A percentile compares a stretch with the other conserved stretches of the same genome.
phyloP scores from a whole-genome alignment of 805 yeast genomes.

The Metschnikowia anglica region DNA sequence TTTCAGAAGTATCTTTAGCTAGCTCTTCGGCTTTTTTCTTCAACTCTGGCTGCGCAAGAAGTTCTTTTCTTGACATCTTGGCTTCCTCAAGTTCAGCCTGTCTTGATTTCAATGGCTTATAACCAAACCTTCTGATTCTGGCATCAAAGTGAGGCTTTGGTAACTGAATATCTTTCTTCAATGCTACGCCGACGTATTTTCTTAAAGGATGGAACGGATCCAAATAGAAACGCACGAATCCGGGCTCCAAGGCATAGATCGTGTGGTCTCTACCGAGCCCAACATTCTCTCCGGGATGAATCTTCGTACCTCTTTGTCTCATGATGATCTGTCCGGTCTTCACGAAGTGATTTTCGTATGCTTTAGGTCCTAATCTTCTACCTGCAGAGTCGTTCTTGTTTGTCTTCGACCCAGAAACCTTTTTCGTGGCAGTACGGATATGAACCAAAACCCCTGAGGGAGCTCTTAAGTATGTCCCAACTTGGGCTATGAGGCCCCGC shows the following conservation, averaged over 20 bases:
- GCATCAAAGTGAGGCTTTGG: slow-evolving; percentile 95
- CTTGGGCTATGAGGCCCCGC: slow-evolving; percentile 12
- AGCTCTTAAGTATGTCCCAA: slow-evolving; percentile 14
- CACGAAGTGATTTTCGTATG: slow-evolving; percentile 73
- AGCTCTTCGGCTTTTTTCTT: slow-evolving; percentile 33
- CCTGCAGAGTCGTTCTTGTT: slow-evolving; percentile 94
- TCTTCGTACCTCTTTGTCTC: slow-evolving; percentile 93
- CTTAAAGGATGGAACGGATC: slow-evolving; percentile 97
- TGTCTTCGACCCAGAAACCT: slow-evolving; percentile 93
- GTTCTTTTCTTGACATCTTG: slow-evolving; percentile 67
- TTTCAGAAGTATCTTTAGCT: slow-evolving; percentile 42
- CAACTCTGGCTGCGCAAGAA: slow-evolving; percentile 53
- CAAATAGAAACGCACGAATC: slow-evolving; percentile 83
- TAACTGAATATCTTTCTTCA: slow-evolving; percentile 57
- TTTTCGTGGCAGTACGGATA: slow-evolving; percentile 89
- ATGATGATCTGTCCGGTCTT: slow-evolving; percentile 81
- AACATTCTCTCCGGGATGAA: slow-evolving; percentile 91
- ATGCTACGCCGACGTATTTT: slow-evolving; percentile 84
- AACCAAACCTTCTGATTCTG: slow-evolving; percentile 80
- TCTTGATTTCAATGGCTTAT: slow-evolving; percentile 49
- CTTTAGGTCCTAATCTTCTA: slow-evolving; percentile 89
- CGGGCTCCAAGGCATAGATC: slow-evolving; percentile 86
- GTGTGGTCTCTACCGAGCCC: slow-evolving; percentile 94
- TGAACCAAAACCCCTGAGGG: slow-evolving; percentile 27
- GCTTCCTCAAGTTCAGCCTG: slow-evolving; percentile 59